Evolutionary conservation across 352 stramenopile species (phyloP), one percentile per base, ranked within the genome.

Genomic region (Pythium aristosporum): DNA sequence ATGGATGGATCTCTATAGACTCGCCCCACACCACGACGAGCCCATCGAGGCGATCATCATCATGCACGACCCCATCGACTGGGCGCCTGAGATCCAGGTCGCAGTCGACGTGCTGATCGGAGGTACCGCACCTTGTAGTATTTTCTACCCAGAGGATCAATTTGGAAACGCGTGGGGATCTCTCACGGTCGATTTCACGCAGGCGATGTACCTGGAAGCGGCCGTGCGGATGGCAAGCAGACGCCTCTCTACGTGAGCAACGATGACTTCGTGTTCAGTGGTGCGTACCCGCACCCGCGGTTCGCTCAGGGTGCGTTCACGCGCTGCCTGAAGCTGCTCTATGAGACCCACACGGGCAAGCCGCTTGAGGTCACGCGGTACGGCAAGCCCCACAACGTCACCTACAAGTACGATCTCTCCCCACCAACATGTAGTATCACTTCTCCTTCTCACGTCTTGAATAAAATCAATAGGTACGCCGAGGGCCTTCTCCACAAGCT

Each of bases 31-130:
- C 54, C 68, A 87, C 32, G 73, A 87, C 25, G 85, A 94, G 43
- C 84, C 84, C 4, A 82, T 96, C 47, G 82, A 87, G 36, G 89
- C 83, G 18, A 85, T 97, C 63, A 80, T 97, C 68, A 77, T 97
- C 58, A 92, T 97, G 77, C 90, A 97, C 67, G 89, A 97, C 43
- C 89, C 90, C 11, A 82, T 92, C 39, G 74, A 97, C 65, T 97
- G 90, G 90, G 89, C 90, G 0, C 79, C 84, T 0, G 89, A 97
- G 57, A 77, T 96, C 49, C 90, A 97, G 65, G 80, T 97, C n/a
- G 79, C 87, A 2, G 72, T 95, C 13, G 90, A 97, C 59, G 82
- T 95, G n/a, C 72, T 97, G 18, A 86, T 92, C 34, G 90, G 88
- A 50, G 81, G 74, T 76, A 34, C 20, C 18, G 12, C 23, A 7